Evolutionary conservation across 1,284 basidiomycete genomes (phyloP), one percentile per base, ranked within the genome.

Genomic region (Ustilago lituana): DNA sequence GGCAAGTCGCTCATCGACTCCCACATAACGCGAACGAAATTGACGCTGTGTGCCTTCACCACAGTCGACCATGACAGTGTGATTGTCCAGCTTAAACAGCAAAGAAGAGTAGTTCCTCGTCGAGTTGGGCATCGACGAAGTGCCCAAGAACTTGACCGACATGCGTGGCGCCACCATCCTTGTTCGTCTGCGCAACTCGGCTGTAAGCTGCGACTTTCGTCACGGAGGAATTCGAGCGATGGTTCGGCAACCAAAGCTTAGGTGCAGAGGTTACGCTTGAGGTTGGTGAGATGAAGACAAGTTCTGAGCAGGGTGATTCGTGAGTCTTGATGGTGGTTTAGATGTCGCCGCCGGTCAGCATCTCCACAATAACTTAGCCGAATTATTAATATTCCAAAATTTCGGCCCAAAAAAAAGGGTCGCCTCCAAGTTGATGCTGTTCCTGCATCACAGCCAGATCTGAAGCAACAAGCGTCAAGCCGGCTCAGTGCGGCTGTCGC

Each of bases 1-100:
- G 4, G 72, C 48, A 1, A 80, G 60, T 19, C 66, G 70, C 31
- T 71, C 74, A 20, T 79, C 77, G 12, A 74, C 71, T 15, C 76
- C 72, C 5, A 80, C 55, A 29, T 67, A 50, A 5, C 71, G 41
- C 6, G 64, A 60, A 14, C 66, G 48, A 7, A 81, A 62, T 40
- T 81, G 79, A 2, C 74, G 66, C 51, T 81, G 79, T 3, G 78
- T 81, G 14, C 70, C 70, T 43, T 81, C 79, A n/a, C 79, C 79
- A 23, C 79, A 81, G 45, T 81, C 79, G 19, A 80, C 64, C 73
- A 81, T 80, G 40, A 77, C 59, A 3, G 74, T 67, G 20, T 74
- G 64, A 10, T 59, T 52, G 54, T 74, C 75, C 26, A 77, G 61
- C 41, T 74, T 76, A 46, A 81, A 72, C 4, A 81, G 58, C 20